A percentile compares a stretch with the other conserved stretches of the same genome.
These are phyloP conservation scores for Agaricus bisporus DNA, from an alignment of 768 basidiomycete genomes.

Conservation along the genomic window DNA sequence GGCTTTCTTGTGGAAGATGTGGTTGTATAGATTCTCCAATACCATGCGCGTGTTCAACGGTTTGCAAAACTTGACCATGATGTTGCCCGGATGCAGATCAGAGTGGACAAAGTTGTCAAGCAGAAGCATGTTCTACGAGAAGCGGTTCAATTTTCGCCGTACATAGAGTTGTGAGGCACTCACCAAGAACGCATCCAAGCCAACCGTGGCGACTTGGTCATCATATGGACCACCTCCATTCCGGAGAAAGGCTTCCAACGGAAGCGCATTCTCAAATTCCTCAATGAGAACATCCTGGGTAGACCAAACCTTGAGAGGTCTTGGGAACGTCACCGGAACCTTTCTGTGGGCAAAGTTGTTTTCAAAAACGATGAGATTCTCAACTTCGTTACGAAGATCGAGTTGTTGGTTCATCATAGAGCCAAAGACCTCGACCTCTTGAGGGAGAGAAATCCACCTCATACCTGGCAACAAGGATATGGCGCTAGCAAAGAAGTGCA, in stretches of 20 bases:
- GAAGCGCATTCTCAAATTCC: conserved; percentile 89
- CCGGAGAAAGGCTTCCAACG: conserved; percentile 77
- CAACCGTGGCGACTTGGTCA: conserved; percentile 82
- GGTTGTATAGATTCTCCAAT: conserved; percentile 51
- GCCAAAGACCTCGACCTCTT: conserved; percentile 94
- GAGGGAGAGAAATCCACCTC: conserved; percentile 93
- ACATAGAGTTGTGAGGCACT: conserved; percentile 22
- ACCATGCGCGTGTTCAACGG: conserved; percentile 67
- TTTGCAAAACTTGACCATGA: conserved; percentile 95
- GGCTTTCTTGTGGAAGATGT: conserved; percentile 35
- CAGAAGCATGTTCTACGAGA: conserved; percentile 85
- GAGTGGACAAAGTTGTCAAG: conserved; percentile 97
- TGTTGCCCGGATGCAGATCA: conserved; percentile 90
- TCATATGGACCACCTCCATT: conserved; percentile 94
- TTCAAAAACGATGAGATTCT: conserved; percentile 83
- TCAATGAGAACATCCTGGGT: conserved; percentile 82
- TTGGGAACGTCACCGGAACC: conserved; percentile 83
- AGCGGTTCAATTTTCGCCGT: conserved; percentile 2
- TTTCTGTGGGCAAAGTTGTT: conserved; percentile 75
- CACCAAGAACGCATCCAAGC: conserved; percentile 92
- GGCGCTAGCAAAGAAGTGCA: conserved; percentile 83
- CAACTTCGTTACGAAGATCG: conserved; percentile 84
- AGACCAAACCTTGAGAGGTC: conserved; percentile 80
- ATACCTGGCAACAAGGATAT: conserved; percentile 84
- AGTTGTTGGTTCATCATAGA: conserved; percentile 95